Base-by-base conservation (phyloP, 352 stramenopile species). In the Phytopythium ostracodes region DNA sequence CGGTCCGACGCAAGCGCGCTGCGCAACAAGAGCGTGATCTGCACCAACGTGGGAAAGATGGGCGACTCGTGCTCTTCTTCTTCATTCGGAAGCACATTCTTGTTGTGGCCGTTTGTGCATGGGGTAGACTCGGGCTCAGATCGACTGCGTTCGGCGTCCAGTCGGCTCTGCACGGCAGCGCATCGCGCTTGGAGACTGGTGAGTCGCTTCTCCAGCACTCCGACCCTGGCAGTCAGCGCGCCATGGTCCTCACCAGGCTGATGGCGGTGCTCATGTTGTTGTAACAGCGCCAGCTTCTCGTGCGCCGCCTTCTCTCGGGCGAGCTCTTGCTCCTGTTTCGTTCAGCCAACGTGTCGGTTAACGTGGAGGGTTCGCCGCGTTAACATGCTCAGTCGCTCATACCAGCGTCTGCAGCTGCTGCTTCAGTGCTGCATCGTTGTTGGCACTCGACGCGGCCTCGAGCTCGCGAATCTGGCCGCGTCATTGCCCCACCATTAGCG, bases 41-140 rank as follows among this genome's bases (percentile, higher is more conserved):
- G 66, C 20, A 74, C 53, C 10, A 77, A 54, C 18, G n/a, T 60
- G 0, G 67, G 46, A 15, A 71, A 73, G 38, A 68, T 55, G 4
- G 65, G 27, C 15, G 44, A 33, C 31, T 53, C 57, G n/a, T 7
- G 22, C 3, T 59, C 49, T 4, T 55, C 31, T 2, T 27, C 27
- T 25, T 25, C 24, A 18, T n/a, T n/a, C n/a, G 1, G 12, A 17
- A 22, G 12, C 5, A 1, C 11, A 10, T 8, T 7, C 20, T 14
- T 10, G 6, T 0, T 2, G 25, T 2, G 0, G 22, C 15, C 22
- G 5, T 24, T 17, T 24, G 20, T 15, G 4, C 25, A 17, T n/a
- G 5, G 15, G 11, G 15, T 17, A 0, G 27, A 11, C 15, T 35
- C 20, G 14, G 11, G 31, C 2, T 20, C 20, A 20, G 51, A 31